Evolutionary conservation across 805 yeast species (phyloP), one percentile per base, ranked within the genome.

Genomic region (Schwanniomyces sp.): DNA sequence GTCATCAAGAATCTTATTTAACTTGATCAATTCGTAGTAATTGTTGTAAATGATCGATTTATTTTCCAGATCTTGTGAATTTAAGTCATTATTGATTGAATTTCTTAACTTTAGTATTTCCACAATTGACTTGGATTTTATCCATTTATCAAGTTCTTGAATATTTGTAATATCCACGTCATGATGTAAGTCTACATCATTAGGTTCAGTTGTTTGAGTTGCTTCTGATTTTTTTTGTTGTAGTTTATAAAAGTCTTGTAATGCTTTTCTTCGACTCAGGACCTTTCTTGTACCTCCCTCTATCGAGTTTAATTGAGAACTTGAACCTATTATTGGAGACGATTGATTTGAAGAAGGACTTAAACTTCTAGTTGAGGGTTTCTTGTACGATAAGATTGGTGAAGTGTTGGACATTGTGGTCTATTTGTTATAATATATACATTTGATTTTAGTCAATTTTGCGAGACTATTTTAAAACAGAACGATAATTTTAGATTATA

Each of bases 31-130:
- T 51, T 86, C 91, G 61, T 82, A 84, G 70, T 86, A 86, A 57
- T 86, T 86, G 62, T 86, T 88, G 63, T 86, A 86, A 9, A 86
- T 83, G 37, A 86, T 84, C 26, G 86, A 80, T 55, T 86, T 86
- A 52, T 84, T 84, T 40, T 80, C 82, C 56, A 81, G 77, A 50
- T 81, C 83, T 44, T 78, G 81, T 12, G 79, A 62, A 48, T 78
- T 80, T 47, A 82, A 66, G 44, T 72, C 70, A 27, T 70, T 70
- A 21, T 75, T 72, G 7, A 80, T 69, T 12, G 56, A 40, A 51
- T 69, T 69, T 39, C 73, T 49, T 26, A 63, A 55, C 49, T 58
- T 60, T 26, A 69, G 54, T 2, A 69, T 66, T 5, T 68, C 71
- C 34, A 62, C 59, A 5, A 66, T 63, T 3, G 64, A 51, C 25